Conservation (phyloP, 805 yeast species). For the Lipomyces anomalus region DNA sequence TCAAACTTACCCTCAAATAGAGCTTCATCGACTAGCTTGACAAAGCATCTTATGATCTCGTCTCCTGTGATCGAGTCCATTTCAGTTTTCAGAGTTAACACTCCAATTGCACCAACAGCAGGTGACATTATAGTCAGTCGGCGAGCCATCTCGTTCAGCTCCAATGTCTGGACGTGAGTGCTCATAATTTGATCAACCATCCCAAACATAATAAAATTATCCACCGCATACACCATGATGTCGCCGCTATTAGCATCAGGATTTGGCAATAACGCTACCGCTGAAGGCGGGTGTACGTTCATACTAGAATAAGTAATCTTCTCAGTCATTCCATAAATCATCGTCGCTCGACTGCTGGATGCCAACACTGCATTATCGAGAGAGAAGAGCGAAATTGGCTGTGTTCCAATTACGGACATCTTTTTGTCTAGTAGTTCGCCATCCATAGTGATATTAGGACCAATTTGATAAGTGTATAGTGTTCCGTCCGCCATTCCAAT, state of each 20-base stretch:
- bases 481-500: constrained; percentile 24
- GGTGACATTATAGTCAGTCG: constrained; percentile 12
- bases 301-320: constrained; percentile 16
- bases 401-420: constrained; percentile 15
- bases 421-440: constrained; percentile 15
- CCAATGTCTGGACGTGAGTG: constrained; percentile 24
- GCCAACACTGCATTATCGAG: constrained; percentile 15
- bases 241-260: constrained; percentile 3
- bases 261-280: constrained; percentile 11
- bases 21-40: constrained; percentile 16
- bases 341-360: constrained; percentile 20
- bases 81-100: constrained; percentile 17
- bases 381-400: constrained; percentile 15
- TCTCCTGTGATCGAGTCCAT: constrained; percentile 17
- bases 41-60: constrained; percentile 16
- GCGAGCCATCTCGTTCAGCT: constrained; percentile 21
- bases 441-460: constrained; percentile 2
- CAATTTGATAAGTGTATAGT: constrained; percentile 9
- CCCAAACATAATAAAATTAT: constrained; percentile 13
- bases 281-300: constrained; percentile 16
- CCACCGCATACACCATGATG: constrained; percentile 16
- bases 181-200: constrained; percentile 19
- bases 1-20: no score
- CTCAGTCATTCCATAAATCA: constrained; percentile 14
- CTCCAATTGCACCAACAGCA: constrained; percentile 1